These are phyloP conservation scores for Yamadazyma sp. DNA, from an alignment of 805 yeast genomes.

Conservation along the genomic window DNA sequence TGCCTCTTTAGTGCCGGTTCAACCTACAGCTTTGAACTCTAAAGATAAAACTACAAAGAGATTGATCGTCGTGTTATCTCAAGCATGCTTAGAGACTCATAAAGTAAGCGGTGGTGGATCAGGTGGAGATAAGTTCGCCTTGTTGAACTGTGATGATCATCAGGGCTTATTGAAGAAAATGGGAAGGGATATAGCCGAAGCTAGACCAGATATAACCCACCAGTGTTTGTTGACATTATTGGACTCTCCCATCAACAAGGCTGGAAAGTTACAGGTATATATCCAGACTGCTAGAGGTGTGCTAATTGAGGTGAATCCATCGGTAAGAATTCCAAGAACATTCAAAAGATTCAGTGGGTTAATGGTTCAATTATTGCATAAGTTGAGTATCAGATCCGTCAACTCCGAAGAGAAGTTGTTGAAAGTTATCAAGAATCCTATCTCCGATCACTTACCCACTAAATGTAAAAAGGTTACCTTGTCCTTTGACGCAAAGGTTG, in stretches of 20 bases:
- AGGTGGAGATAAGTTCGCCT: constrained; percentile 85
- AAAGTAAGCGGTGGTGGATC: constrained; percentile 78
- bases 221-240: constrained; percentile 91
- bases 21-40: constrained; percentile 78
- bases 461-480: constrained; percentile 92
- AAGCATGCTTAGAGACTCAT: constrained; percentile 94
- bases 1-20: constrained; percentile 83
- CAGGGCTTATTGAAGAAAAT: constrained; percentile 92
- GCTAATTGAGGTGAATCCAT: constrained; percentile 91
- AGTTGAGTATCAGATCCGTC: constrained; percentile 88
- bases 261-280: constrained; percentile 94
- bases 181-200: constrained; percentile 97
- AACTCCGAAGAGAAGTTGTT: constrained; percentile 92
- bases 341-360: constrained; percentile 96
- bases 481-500: constrained; percentile 87
- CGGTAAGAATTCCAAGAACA: constrained; percentile 96
- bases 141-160: constrained; percentile 96
- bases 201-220: constrained; percentile 98
- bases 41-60: constrained; percentile 85
- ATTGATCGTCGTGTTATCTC: constrained; percentile 89
- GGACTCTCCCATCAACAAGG: constrained; percentile 98
- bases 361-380: constrained; percentile 95
- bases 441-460: constrained; percentile 93
- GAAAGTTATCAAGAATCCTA: constrained; percentile 94
- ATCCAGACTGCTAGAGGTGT: constrained; percentile 95